These are phyloP conservation scores for Xylaria sp. DNA, from an alignment of 2,329 filamentous ascomycete species.

Conservation along the genomic window DNA sequence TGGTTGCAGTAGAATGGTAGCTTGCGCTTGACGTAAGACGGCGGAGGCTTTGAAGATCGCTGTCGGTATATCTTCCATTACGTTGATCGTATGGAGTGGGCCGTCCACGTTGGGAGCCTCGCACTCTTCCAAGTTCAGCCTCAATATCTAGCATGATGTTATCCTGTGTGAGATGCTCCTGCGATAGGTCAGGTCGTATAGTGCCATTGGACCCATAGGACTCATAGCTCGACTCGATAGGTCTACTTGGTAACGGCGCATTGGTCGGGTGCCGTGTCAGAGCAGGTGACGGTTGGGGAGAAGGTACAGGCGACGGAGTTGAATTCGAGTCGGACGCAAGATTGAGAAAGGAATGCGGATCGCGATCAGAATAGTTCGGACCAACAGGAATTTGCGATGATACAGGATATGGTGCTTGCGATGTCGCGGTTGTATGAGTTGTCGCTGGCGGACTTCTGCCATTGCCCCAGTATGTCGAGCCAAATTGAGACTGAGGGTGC, in stretches of 20 bases:
- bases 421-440: constrained; percentile 51
- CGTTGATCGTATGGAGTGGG: constrained; percentile 50
- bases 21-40: constrained; percentile 52
- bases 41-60: constrained; percentile 59
- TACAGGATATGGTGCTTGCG: constrained; percentile 63
- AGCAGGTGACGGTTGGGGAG: constrained; percentile 59
- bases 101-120: constrained; percentile 54
- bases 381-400: constrained; percentile 65
- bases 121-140: constrained; percentile 59
- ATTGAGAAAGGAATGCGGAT: constrained; percentile 59
- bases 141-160: constrained; percentile 69
- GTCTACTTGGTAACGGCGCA: constrained; percentile 67
- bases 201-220: constrained; percentile 55
- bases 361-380: constrained; percentile 60
- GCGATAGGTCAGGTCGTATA: constrained; percentile 48
- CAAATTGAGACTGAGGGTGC: constrained; percentile 50
- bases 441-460: constrained; percentile 54
- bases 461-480: constrained; percentile 53
- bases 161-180: constrained; percentile 60
- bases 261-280: constrained; percentile 69
- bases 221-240: constrained; percentile 58
- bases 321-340: constrained; percentile 62
- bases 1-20: constrained; percentile 64
- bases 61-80: constrained; percentile 61
- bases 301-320: constrained; percentile 59